Base-by-base conservation (phyloP, 1,284 basidiomycete species). In the Abortiporus biennis region DNA sequence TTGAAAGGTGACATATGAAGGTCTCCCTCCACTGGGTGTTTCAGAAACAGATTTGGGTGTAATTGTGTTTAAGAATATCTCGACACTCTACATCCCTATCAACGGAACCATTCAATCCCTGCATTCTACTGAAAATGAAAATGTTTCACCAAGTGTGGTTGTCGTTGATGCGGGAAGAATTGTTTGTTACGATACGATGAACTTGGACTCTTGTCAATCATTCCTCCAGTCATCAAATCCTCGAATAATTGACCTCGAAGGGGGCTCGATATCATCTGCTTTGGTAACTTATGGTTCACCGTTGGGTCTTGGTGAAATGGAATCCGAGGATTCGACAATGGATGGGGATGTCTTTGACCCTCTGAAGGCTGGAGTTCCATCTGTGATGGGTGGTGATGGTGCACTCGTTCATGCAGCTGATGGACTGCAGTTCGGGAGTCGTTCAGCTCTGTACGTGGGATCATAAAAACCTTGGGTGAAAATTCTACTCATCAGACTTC, bases 351-450 rank as follows among this genome's bases (percentile, higher is more conserved):
- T 78, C 6, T 66, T 65, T 34, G 80, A 85, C 50, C 71, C 74
- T 2, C 53, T 85, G 22, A 47, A 58, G 11, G 56, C 57, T 30
- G 48, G 52, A 19, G 57, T 76, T 6, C 79, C 81, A 0, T 48
- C 54, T 6, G 52, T 81, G 29, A 47, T 81, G 2, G 78, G 76
- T 25, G 67, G 57, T 0, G 65, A 78, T 32, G 70, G 68, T 20
- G 59, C 77, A 1, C 63, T 88, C 19, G 65, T 77, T 4, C 75
- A 72, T 30, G 90, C 85, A 2, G 74, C 72, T 6, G 90, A 93
- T 55, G 90, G 88, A 1, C 70, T 91, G 11, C 67, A 77, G 46
- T 91, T 83, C 56, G 78, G 70, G 1, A 80, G 78, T 29, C 75
- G 88, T 15, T 76, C 90, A 60, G 77, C 81, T 22, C 67, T 88